Conservation (phyloP, 2,329 filamentous ascomycete genomes). For the Pestalotiopsis sp. region DNA sequence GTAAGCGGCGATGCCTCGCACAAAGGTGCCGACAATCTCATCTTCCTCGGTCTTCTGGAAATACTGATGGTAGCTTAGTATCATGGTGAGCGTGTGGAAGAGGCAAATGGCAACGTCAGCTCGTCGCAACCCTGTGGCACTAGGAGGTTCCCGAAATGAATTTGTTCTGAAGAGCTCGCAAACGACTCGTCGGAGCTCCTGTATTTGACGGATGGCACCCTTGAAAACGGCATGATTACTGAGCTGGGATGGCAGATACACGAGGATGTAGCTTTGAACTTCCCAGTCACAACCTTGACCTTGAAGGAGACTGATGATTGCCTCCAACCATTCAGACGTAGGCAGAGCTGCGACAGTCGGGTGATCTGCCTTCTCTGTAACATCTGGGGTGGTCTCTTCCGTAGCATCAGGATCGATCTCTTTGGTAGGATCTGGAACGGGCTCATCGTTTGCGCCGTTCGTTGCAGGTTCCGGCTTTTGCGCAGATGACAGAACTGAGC, state of each 20-base stretch:
- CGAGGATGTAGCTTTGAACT: slow-evolving; percentile 86
- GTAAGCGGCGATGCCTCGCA: slow-evolving; percentile 80
- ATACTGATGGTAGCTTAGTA: slow-evolving; percentile 86
- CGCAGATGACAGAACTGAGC: slow-evolving; percentile 52
- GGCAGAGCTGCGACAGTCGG: slow-evolving; percentile 50
- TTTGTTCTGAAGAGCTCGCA: slow-evolving; percentile 83
- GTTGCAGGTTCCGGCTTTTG: background rate
- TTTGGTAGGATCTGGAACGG: slow-evolving; percentile 10
- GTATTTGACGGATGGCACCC: slow-evolving; percentile 73
- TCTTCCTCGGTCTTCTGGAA: slow-evolving; percentile 87
- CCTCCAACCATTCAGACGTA: slow-evolving; percentile 74
- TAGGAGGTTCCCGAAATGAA: slow-evolving; percentile 79
- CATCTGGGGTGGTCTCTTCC: slow-evolving; percentile 13
- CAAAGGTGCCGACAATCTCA: slow-evolving; percentile 84
- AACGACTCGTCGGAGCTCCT: slow-evolving; percentile 72
- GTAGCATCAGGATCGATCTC: slow-evolving; percentile 17
- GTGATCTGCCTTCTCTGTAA: slow-evolving; percentile 12
- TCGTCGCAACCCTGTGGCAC: slow-evolving; percentile 77
- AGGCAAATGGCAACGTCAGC: slow-evolving; percentile 88
- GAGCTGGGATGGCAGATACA: slow-evolving; percentile 84
- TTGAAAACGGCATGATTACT: slow-evolving; percentile 87
- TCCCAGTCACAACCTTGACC: slow-evolving; percentile 84
- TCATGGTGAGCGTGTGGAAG: slow-evolving; percentile 83
- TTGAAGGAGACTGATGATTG: slow-evolving; percentile 73
- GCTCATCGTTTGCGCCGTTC: background rate